These are phyloP conservation scores for Naganishia vishniacii DNA, from an alignment of 768 basidiomycete genomes.

Conservation along the genomic window DNA sequence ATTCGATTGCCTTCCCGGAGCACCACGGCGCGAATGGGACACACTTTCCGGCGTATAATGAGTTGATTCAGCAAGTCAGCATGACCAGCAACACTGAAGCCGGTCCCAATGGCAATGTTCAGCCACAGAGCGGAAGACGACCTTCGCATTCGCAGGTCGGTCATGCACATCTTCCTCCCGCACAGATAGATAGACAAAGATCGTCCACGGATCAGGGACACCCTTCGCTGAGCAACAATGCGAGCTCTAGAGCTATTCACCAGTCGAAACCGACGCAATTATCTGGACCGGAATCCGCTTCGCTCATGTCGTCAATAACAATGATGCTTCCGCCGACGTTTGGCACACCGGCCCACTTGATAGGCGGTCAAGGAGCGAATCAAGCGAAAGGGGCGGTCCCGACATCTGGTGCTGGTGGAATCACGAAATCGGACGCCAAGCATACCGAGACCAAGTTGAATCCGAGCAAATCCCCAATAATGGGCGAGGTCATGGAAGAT, in stretches of 20 bases:
- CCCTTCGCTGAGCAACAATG: neutral
- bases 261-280: neutral
- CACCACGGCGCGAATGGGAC: neutral
- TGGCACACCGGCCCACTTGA: slow-evolving; percentile 1
- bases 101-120: neutral
- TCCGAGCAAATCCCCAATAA: neutral
- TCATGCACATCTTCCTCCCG: neutral
- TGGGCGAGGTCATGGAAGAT: neutral
- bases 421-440: neutral
- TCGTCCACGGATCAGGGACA: neutral
- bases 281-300: slow-evolving; percentile 12
- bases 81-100: slow-evolving; percentile 6
- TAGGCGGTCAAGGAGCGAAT: neutral
- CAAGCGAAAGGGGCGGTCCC: neutral
- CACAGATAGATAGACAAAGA: neutral
- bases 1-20: slow-evolving; percentile 19
- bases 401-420: neutral
- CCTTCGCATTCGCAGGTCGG: neutral
- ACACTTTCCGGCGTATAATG: slow-evolving; percentile 1
- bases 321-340: slow-evolving; percentile 21
- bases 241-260: neutral
- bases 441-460: neutral
- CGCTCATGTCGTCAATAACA: slow-evolving; percentile 1
- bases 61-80: slow-evolving; percentile 17
- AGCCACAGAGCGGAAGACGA: neutral